Evolutionary conservation across 2,329 filamentous ascomycete genomes (phyloP).

Genomic region (Fusarium sp.): DNA sequence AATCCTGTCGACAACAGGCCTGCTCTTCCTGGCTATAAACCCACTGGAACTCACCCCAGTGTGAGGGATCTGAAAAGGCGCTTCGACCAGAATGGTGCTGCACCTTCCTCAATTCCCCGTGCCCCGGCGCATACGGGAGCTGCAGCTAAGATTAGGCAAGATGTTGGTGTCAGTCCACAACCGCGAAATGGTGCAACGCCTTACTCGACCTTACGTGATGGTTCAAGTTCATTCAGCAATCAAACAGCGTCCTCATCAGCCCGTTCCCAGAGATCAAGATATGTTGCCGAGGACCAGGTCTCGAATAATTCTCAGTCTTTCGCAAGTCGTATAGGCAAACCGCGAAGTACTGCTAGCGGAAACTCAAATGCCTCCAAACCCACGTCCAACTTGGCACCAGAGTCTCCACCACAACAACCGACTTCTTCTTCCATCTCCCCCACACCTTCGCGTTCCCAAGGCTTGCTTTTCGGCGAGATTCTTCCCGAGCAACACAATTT

Average conservation of each 20-base stretch:
- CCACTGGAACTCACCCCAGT: slow-evolving; percentile 66
- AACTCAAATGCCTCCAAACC: slow-evolving; percentile 52
- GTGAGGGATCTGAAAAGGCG: slow-evolving; percentile 84
- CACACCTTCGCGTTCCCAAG: slow-evolving; percentile 55
- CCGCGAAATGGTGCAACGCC: slow-evolving; percentile 52
- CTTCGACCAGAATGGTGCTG: slow-evolving; percentile 73
- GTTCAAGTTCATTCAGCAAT: slow-evolving; percentile 38
- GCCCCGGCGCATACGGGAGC: slow-evolving; percentile 51
- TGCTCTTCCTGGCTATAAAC: slow-evolving; percentile 46
- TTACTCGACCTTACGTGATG: slow-evolving; percentile 57
- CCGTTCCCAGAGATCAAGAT: slow-evolving; percentile 59
- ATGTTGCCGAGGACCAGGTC: slow-evolving; percentile 62
- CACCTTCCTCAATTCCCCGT: slow-evolving; percentile 50
- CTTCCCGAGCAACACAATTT: slow-evolving; percentile 68
- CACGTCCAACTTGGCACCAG: slow-evolving; percentile 50
- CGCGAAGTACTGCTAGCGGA: slow-evolving; percentile 53
- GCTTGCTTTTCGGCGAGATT: slow-evolving; percentile 81
- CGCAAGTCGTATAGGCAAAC: slow-evolving; percentile 68
- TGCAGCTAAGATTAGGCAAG: slow-evolving; percentile 50
- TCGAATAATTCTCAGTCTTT: slow-evolving; percentile 69
- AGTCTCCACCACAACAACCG: slow-evolving; percentile 51
- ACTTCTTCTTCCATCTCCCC: slow-evolving; percentile 48
- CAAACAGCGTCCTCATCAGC: slow-evolving; percentile 42
- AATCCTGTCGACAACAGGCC: slow-evolving; percentile 64
- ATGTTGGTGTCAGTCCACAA: slow-evolving; percentile 50